Evolutionary conservation across 371 early-diverging fungal genomes (phyloP), one percentile per base, ranked within the genome.

Genomic region (Nosema muscidifuracis): DNA sequence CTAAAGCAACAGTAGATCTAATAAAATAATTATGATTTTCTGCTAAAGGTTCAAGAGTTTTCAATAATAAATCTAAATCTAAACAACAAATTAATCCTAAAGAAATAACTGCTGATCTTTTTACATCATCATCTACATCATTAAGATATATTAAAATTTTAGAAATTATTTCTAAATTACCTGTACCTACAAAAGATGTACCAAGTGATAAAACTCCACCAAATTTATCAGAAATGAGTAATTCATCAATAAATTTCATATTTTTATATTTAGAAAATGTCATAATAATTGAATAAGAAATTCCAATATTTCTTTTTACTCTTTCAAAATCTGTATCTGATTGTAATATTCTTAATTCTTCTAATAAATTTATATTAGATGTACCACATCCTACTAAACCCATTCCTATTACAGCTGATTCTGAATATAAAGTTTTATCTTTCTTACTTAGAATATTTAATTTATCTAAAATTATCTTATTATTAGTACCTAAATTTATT

Each of bases 21-120:
- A 99, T 97, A 79, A 93, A 91, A 43, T 95, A 93, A 85, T 93
- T 95, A 82, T 92, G 95, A 82, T 92, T 93, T 82, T 94, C 93
- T 22, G 94, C 88, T 50, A 97, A 86, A 12, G 97, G 87, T 85
- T 96, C 91, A 12, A 97, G 93, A 71, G 95, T 88, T 40, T 92
- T 87, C 22, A 95, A 92, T 1, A 97, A 92, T 76, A 96, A 92
- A 77, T 89, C 86, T 31, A 90, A 89, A 24, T 89, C 88, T 42
- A 90, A 87, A 83, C 90, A 87, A 12, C 95, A 85, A 24, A 97
- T 86, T 78, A 97, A 92, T 31, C 97, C 97, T 31, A 99, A 87
- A 2, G 92, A 89, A 13, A 93, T 93, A 43, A 95, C 95, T 18
- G 97, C 93, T 1, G 92, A 92, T 57, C 97, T 89, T 65, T 96